These are phyloP conservation scores for Setomelanomma holmii DNA, from an alignment of 2,329 filamentous ascomycete species.

Conservation along the genomic window DNA sequence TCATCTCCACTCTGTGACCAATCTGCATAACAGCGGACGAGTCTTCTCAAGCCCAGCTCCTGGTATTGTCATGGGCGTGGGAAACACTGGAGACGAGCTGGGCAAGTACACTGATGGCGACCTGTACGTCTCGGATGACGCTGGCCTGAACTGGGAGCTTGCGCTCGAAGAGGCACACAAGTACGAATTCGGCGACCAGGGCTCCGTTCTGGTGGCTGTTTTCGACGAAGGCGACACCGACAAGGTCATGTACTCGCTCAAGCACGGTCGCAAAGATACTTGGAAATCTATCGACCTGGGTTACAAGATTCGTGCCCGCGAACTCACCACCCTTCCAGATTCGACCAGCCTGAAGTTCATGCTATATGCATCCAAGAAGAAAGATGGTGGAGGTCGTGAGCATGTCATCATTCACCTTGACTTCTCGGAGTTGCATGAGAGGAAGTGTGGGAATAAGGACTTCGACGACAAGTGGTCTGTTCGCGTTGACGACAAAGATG, in stretches of 20 bases:
- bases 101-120: conserved; percentile 75
- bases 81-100: conserved; percentile 82
- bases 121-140: conserved; percentile 89
- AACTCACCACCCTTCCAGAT: conserved; percentile 88
- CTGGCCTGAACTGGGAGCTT: conserved; percentile 82
- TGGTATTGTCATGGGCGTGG: conserved; percentile 91
- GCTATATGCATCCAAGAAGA: conserved; percentile 65
- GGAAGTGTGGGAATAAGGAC: conserved; percentile 76
- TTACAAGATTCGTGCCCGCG: conserved; percentile 71
- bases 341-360: conserved; percentile 93
- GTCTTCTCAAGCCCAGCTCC: conserved; percentile 95
- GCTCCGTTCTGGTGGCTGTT: conserved; percentile 85
- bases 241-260: conserved; percentile 77
- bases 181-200: conserved; percentile 95
- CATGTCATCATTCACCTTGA: conserved; percentile 78
- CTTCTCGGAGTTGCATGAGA: conserved; percentile 81
- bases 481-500: conserved; percentile 77
- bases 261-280: conserved; percentile 75
- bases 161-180: conserved; percentile 83
- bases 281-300: conserved; percentile 79
- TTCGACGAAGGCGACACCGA: conserved; percentile 70
- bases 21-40: conserved; percentile 79
- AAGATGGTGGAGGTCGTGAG: conserved; percentile 57
- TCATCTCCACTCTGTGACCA: conserved; percentile 91
- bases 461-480: conserved; percentile 86